Percentiles rank a stretch among this genome's conserved stretches.
Conservation (phyloP, 352 stramenopile genomes). For the Pythium pyrilobum region DNA sequence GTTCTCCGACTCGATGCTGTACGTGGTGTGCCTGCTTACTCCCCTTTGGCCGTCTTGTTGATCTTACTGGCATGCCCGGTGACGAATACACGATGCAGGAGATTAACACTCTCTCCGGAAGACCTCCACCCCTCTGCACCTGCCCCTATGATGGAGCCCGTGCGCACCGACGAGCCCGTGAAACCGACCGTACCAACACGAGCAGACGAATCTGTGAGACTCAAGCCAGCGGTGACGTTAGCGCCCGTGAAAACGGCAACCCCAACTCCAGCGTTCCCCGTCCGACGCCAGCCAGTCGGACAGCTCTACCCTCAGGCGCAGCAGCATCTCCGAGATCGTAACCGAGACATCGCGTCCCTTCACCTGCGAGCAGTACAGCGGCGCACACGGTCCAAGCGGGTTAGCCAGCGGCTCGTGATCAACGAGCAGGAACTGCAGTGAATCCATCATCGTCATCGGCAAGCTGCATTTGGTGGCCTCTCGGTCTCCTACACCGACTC, state of each 20-base stretch:
- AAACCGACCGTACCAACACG: background rate
- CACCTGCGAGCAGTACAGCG: constrained; percentile 53
- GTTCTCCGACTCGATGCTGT: constrained; percentile 28
- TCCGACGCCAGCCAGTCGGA: background rate
- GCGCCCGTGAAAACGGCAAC: constrained; percentile 8
- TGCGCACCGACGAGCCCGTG: background rate
- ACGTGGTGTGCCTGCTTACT: background rate
- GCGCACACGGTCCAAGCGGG: constrained; percentile 34
- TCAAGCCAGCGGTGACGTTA: background rate
- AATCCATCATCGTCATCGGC: background rate
- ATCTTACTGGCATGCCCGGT: no score
- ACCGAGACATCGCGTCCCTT: constrained; percentile 58
- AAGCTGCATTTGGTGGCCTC: background rate
- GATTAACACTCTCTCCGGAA: no score
- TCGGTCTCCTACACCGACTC: constrained; percentile 26
- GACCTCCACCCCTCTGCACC: no score
- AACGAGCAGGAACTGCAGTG: constrained; percentile 29
- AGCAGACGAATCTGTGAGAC: background rate
- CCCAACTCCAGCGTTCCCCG: background rate
- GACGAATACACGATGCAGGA: no score
- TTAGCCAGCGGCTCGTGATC: constrained; percentile 20
- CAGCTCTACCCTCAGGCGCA: constrained; percentile 1
- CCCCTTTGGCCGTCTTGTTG: background rate
- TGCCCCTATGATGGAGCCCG: no score
- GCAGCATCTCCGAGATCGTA: constrained; percentile 33